Evolutionary conservation across 1,284 basidiomycete genomes (phyloP), one percentile per base, ranked within the genome.

Genomic region (Cryptococcus wingfieldii): DNA sequence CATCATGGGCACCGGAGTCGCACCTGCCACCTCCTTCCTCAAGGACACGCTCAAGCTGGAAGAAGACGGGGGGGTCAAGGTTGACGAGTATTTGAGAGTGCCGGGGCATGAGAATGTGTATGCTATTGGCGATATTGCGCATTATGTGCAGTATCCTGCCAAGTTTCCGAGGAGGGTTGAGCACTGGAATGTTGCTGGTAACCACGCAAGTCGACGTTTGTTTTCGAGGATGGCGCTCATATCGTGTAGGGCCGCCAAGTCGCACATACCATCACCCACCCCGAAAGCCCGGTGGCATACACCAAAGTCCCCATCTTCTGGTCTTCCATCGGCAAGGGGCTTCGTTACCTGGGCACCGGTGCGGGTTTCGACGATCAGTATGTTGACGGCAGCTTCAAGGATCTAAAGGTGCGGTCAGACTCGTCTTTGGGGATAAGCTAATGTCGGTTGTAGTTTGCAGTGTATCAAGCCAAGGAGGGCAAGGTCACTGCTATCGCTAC

Each of bases 71-170:
- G 87, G 88, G 34, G 80, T 97, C 59, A 82, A 81, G 23, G 91
- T 95, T 18, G 89, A 96, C 73, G 83, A 89, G 68, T 84, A 83
- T 63, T 77, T 96, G 50, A 80, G 83, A 48, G 87, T 96, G 18
- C 79, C 84, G 72, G 70, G 83, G 59, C 66, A 81, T 64, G 73
- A 72, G 12, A 78, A 85, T 64, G 83, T 96, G 6, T 97, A 84
- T 71, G 93, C 93, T 5, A 84, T 95, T 56, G 93, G 91, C 49
- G 92, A 96, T 77, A 93, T 96, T 66, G 91, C 91, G 1, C 81
- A 84, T 53, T 91, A 89, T 71, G 87, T 88, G 4, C 85, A 88
- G 66, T 76, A 77, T 31, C 79, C 79, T 8, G 65, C 67, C 41
- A 69, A 71, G 50, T 65, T 70, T 55, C 62, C 62, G 43, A 52